Conservation (phyloP, 805 yeast species). For the Lachancea nothofagi region DNA sequence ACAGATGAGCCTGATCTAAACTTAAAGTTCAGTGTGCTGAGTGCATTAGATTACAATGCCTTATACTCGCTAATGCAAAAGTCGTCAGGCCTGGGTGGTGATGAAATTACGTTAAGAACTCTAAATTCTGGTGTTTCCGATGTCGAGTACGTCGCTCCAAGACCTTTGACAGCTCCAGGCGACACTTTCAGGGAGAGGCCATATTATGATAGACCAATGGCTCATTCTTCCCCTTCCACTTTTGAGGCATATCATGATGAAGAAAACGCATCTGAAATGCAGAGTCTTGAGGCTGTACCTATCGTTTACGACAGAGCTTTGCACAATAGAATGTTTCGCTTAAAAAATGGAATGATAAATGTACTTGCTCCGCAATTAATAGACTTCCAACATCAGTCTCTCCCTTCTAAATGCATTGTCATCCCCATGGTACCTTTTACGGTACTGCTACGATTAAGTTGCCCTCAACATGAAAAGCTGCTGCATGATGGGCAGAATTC, state of each 20-base stretch:
- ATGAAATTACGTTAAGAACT: slow-evolving; percentile 7
- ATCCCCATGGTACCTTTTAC: slow-evolving; percentile 34
- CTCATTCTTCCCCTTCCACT: slow-evolving; percentile 22
- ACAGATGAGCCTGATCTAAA: slow-evolving; percentile 7
- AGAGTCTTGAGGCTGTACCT: background rate
- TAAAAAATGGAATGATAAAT: slow-evolving; percentile 4
- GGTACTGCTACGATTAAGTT: slow-evolving; percentile 31
- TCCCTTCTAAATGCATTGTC: slow-evolving; percentile 26
- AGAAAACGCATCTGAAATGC: slow-evolving; percentile 10
- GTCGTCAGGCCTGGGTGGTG: slow-evolving; percentile 9
- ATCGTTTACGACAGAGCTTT: slow-evolving; percentile 1
- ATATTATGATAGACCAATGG: background rate
- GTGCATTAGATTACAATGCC: slow-evolving; percentile 29
- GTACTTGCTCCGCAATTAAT: slow-evolving; percentile 32
- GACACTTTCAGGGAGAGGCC: background rate
- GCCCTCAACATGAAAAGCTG: slow-evolving; percentile 32
- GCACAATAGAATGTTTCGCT: background rate
- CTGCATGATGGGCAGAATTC: slow-evolving; percentile 14
- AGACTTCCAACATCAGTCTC: slow-evolving; percentile 24
- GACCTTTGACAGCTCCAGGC: slow-evolving; percentile 19
- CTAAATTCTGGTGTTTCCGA: background rate
- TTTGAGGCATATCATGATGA: slow-evolving; percentile 26
- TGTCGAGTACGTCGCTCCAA: background rate
- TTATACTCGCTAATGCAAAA: slow-evolving; percentile 25
- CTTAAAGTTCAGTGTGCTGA: slow-evolving; percentile 28